These are phyloP conservation scores for Brettanomyces anomalus DNA, from an alignment of 805 yeast species.

Conservation along the genomic window DNA sequence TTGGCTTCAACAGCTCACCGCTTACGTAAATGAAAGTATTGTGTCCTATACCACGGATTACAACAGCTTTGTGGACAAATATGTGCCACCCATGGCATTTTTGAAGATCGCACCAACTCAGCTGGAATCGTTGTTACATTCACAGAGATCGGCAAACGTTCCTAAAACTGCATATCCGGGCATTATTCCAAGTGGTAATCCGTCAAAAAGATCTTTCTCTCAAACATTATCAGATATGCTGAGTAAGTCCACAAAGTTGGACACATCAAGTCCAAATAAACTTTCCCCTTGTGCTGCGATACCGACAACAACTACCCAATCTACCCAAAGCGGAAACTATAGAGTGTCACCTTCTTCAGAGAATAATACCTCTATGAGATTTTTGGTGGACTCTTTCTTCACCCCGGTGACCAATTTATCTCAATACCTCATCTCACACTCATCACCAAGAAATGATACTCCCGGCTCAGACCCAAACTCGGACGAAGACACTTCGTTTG, in stretches of 20 bases:
- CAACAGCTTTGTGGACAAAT: not conserved
- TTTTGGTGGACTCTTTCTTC: not conserved
- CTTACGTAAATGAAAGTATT: not conserved
- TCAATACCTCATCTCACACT: not conserved
- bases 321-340: not conserved
- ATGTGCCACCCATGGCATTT: not conserved
- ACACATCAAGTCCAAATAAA: not conserved
- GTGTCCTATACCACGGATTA: not conserved
- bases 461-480: not conserved
- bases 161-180: no score
- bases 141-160: not conserved
- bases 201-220: no score
- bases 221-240: no score
- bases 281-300: not conserved
- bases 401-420: not conserved
- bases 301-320: not conserved
- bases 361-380: not conserved
- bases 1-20: conserved; percentile 1
- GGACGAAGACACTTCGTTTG: not conserved
- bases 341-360: not conserved
- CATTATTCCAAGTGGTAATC: no score
- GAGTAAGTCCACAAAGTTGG: not conserved
- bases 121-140: not conserved
- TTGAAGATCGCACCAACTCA: not conserved
- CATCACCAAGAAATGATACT: not conserved